These are phyloP conservation scores for Solanum lycopersicoides DNA, from an alignment of 257 asterid species.

Conservation along the genomic window DNA sequence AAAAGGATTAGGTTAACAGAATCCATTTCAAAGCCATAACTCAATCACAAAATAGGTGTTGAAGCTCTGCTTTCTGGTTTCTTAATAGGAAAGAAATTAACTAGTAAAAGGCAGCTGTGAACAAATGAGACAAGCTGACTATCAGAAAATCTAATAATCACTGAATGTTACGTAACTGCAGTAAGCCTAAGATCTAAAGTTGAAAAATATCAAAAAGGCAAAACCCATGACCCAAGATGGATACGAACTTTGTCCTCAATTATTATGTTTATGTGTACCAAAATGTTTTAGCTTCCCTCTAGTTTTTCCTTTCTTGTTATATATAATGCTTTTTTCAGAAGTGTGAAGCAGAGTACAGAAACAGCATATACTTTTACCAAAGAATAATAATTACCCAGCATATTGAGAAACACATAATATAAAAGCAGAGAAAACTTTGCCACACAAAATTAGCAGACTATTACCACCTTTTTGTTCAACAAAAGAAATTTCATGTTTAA, in stretches of 20 bases:
- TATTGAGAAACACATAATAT: background rate
- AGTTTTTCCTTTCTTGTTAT: background rate
- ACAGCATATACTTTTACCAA: background rate
- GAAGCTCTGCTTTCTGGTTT: background rate
- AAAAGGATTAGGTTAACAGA: background rate
- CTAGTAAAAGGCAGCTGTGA: background rate
- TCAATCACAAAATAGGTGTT: background rate
- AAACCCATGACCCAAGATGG: background rate
- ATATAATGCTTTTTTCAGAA: background rate
- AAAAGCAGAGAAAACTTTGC: background rate
- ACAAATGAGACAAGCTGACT: background rate
- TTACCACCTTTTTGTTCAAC: background rate
- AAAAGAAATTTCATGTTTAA: background rate
- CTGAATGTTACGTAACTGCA: background rate
- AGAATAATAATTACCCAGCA: background rate
- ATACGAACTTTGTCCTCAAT: background rate
- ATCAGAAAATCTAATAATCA: background rate
- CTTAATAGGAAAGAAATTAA: background rate
- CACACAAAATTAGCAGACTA: background rate
- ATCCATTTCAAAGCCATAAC: background rate
- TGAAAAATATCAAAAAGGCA: background rate
- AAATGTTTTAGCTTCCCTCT: background rate
- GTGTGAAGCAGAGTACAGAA: background rate
- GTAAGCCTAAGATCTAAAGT: background rate
- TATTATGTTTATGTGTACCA: background rate